phyloP scores from a whole-genome alignment of 164 flowering plant species.

The Tinospora cordifolia region DNA sequence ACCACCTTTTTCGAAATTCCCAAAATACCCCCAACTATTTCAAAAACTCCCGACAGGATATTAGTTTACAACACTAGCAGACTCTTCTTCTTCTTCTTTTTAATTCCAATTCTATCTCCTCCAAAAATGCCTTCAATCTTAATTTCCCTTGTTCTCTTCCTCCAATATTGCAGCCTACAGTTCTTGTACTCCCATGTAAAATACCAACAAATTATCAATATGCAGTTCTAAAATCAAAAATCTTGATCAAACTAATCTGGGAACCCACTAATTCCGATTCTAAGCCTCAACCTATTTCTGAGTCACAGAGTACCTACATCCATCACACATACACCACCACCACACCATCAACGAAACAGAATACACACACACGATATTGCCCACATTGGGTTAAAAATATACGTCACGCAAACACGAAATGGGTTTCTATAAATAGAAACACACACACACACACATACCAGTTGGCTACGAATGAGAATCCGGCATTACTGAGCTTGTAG shows the following conservation, averaged over 20 bases:
- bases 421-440: too few species aligned
- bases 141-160: neutral
- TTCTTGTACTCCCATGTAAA: neutral
- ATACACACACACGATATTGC: too few species aligned
- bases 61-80: neutral
- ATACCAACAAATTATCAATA: neutral
- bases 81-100: neutral
- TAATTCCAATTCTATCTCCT: too few species aligned
- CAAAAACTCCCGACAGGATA: neutral
- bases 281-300: too few species aligned
- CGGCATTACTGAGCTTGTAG: slow-evolving; percentile 18
- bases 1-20: neutral
- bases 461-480: slow-evolving; percentile 23
- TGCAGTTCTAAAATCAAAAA: neutral
- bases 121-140: too few species aligned
- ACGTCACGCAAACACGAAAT: too few species aligned
- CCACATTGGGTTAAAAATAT: too few species aligned
- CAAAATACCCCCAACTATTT: neutral
- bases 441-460: slow-evolving; percentile 1
- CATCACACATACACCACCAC: too few species aligned
- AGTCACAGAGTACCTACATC: too few species aligned
- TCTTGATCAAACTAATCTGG: neutral
- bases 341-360: too few species aligned
- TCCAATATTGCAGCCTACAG: neutral
- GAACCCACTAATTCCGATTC: too few species aligned